Evolutionary conservation across 140 eudicot genomes (phyloP), one percentile per base, ranked within the genome.

Genomic region (Bidens hawaiensis): DNA sequence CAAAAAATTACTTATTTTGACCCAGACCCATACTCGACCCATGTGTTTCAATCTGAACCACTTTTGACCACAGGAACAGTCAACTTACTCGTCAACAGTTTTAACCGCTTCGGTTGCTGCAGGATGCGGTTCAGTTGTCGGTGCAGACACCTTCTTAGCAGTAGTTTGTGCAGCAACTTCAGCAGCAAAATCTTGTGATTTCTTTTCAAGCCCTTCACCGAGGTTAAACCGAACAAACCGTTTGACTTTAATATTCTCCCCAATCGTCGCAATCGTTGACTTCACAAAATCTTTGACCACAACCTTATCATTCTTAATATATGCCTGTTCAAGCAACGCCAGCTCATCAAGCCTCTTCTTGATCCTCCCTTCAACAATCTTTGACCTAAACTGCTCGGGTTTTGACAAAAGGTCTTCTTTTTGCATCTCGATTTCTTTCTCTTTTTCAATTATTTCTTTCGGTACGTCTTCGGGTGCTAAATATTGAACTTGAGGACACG

Each of bases 161-260:
- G 95, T 75, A 47, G 99, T 88, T 77, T 93, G 99, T 10, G 96
- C 99, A 43, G 99, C 99, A 31, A 93, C 99, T 77, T 93, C 99
- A 0, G 99, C 99, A 49, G 99, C 99, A 76, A 93, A 93, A 78
- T 93, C 95, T 65, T 78, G 85, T 57, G 78, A 71, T 68, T 79
- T 88, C 84, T 85, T 93, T 23, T 93, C 99, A 78, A 93, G 75
- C 24, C 99, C 99, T 78, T 93, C 99, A 40, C 99, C 99, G 12
- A 93, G 88, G 81, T 85, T 88, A 63, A 74, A 94, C 48, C 93
- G 64, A 4, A 85, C 82, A 38, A 94, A 94, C 70, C 99, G 75
- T 80, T 77, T 88, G 55, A 93, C 99, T 45, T 85, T 93, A 1
- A 93, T 93, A 51, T 93, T 94, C 66, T 94, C 99, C 4, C 97